phyloP scores from a whole-genome alignment of 371 early-diverging fungal species.

The Fennellomyces sp. region DNA sequence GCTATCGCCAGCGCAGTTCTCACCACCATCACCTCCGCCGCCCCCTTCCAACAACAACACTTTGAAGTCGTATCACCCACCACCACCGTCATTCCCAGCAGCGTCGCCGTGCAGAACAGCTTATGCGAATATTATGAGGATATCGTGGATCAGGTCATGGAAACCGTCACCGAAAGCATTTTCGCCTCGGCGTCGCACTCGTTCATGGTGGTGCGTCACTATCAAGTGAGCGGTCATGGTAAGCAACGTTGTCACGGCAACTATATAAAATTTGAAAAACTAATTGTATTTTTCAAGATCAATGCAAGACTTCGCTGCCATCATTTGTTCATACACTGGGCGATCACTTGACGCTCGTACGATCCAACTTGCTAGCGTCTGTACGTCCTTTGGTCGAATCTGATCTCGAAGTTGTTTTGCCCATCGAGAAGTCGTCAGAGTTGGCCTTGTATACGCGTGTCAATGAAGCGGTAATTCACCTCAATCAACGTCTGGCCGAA shows the following conservation, averaged over 20 bases:
- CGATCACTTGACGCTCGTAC: conserved; percentile 32
- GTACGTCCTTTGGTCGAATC: conserved; percentile 26
- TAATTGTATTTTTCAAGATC: neutral
- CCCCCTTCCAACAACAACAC: neutral
- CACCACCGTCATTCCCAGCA: neutral
- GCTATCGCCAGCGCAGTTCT: neutral
- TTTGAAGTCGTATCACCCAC: neutral
- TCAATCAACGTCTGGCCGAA: conserved; percentile 33
- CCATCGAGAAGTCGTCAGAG: neutral
- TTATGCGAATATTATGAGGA: conserved; percentile 45
- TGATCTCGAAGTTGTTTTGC: conserved; percentile 17
- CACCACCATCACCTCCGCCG: neutral
- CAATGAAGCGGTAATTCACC: conserved; percentile 6
- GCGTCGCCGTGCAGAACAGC: conserved; percentile 5
- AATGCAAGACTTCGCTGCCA: conserved; percentile 6
- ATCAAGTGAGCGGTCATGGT: conserved; percentile 18
- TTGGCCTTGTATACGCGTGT: neutral
- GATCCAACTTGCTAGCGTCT: conserved; percentile 32
- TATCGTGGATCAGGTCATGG: conserved; percentile 47
- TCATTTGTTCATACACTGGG: conserved; percentile 17
- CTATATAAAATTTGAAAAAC: too few species aligned
- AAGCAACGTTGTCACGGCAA: too few species aligned
- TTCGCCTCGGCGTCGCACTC: conserved; percentile 27
- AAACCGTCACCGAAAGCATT: conserved; percentile 25
- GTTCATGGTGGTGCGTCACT: conserved; percentile 13